A percentile compares a stretch with the other conserved stretches of the same genome.
Conservation (phyloP, 2,329 filamentous ascomycete species). For the Penicillium sp. region DNA sequence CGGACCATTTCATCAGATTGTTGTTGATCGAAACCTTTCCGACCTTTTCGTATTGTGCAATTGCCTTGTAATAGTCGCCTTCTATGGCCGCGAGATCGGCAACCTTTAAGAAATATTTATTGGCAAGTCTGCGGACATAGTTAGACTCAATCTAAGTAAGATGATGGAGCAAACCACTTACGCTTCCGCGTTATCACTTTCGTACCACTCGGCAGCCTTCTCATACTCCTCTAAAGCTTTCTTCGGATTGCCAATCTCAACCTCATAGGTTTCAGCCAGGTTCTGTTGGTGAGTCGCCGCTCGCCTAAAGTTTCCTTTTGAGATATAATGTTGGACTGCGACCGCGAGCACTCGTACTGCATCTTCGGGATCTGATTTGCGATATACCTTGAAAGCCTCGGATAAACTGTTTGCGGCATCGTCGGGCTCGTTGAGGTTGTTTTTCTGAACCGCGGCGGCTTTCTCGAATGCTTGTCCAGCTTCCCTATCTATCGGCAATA, state of each 20-base stretch:
- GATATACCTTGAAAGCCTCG: conserved; percentile 94
- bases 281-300: conserved; percentile 89
- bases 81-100: conserved; percentile 81
- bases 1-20: conserved; percentile 87
- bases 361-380: conserved; percentile 76
- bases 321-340: conserved; percentile 80
- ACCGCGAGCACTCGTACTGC: conserved; percentile 75
- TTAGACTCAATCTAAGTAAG: neutral
- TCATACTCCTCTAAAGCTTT: conserved; percentile 80
- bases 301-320: conserved; percentile 84
- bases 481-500: conserved; percentile 62
- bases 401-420: conserved; percentile 84
- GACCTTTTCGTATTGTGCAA: conserved; percentile 79
- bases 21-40: conserved; percentile 75
- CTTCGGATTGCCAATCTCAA: conserved; percentile 72
- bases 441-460: conserved; percentile 74
- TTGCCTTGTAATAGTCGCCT: conserved; percentile 78
- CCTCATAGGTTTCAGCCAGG: conserved; percentile 79
- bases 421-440: conserved; percentile 82
- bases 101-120: conserved; percentile 90
- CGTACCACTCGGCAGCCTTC: conserved; percentile 82
- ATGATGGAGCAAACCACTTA: conserved; percentile 37
- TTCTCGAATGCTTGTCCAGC: conserved; percentile 83
- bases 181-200: conserved; percentile 79
- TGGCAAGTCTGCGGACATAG: conserved; percentile 62